Evolutionary conservation across 331 rosid genomes (phyloP).

Genomic region (Erythrophleum ivorense): DNA sequence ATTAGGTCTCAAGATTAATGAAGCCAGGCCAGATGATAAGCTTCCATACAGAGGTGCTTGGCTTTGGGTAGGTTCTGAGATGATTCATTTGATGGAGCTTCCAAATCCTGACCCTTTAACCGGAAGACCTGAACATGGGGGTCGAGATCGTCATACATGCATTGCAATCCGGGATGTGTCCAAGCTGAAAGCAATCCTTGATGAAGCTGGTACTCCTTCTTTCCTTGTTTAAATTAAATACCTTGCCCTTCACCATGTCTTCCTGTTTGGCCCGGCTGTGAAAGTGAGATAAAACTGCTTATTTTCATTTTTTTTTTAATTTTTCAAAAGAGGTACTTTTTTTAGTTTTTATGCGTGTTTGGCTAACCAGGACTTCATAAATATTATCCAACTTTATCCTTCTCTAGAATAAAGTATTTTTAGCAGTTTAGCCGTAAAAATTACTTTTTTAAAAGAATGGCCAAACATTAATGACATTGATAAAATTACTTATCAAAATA

Average conservation of each 20-base stretch:
- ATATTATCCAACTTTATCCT: too few relatives aligned
- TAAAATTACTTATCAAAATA: not conserved
- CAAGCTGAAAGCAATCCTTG: conserved; percentile 83
- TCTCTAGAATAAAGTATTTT: too few relatives aligned
- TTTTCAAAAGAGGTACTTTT: not conserved
- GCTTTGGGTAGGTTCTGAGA: conserved; percentile 98
- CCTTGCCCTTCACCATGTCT: not conserved
- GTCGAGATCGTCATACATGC: conserved; percentile 92
- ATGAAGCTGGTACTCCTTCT: conserved; percentile 68
- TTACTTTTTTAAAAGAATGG: not conserved
- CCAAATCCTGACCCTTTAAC: conserved; percentile 93
- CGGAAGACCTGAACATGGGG: conserved; percentile 88
- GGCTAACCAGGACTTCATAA: not conserved
- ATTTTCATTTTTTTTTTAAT: not conserved
- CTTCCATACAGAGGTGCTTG: conserved; percentile 97
- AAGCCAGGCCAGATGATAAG: conserved; percentile 94
- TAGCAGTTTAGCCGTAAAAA: too few relatives aligned
- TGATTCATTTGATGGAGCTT: conserved; percentile 98
- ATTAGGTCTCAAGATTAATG: conserved; percentile 84
- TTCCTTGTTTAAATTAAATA: conserved; percentile 4
- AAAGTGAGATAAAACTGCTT: not conserved
- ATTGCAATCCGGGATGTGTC: conserved; percentile 76
- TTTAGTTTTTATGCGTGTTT: not conserved
- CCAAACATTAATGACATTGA: too few relatives aligned
- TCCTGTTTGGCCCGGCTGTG: not conserved